Conservation (phyloP, 176 grass and related monocot genomes). For the Otatea glauca region DNA sequence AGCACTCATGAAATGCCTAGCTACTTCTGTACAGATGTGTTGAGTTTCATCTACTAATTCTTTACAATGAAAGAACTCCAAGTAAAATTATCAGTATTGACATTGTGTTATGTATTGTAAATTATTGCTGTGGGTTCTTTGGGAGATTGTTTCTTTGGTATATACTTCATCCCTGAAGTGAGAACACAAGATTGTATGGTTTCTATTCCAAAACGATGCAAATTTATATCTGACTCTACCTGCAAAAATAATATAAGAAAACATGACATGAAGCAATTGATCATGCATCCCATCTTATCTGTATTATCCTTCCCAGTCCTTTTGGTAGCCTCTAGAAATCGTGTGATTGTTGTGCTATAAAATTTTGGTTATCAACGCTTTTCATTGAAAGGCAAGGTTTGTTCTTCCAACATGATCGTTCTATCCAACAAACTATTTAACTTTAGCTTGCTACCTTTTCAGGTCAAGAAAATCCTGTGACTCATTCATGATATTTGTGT, state of each 20-base stretch:
- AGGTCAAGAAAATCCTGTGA: neutral
- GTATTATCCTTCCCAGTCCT: neutral
- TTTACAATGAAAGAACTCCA: too few species aligned
- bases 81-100: too few species aligned
- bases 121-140: too few species aligned
- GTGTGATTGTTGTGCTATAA: constrained; percentile 34
- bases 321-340: constrained; percentile 19
- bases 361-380: neutral
- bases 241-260: constrained; percentile 45
- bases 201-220: constrained; percentile 92
- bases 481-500: neutral
- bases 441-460: neutral
- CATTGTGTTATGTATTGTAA: too few species aligned
- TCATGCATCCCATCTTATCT: neutral
- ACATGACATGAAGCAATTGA: constrained; percentile 33
- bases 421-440: neutral
- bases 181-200: too few species aligned
- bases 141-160: too few species aligned
- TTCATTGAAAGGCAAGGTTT: neutral
- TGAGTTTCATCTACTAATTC: too few species aligned
- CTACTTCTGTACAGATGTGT: too few species aligned
- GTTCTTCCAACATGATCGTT: constrained; percentile 2
- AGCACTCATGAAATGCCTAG: too few species aligned
- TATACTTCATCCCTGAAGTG: too few species aligned
- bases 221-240: constrained; percentile 87